Evolutionary conservation across 2,329 filamentous ascomycete species (phyloP), one percentile per base, ranked within the genome.

Genomic region (Aspergillus brasiliensis): DNA sequence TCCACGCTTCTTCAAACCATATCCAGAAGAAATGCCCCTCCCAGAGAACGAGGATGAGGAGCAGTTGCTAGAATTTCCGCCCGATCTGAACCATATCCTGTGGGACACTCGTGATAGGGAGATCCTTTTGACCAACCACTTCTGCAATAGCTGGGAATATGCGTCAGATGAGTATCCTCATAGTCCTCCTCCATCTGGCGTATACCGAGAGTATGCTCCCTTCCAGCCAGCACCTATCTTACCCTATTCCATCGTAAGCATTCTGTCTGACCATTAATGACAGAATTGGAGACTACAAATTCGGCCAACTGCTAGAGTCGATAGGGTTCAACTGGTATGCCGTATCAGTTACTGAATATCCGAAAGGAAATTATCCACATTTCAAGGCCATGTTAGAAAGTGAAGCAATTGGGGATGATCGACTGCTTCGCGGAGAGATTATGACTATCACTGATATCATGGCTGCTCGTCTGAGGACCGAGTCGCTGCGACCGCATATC

Each of bases 361-460:
- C 6, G 13, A 17, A 17, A 19, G 37, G 34, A 11, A 46, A 56
- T 13, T n/a, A 31, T 10, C 48, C 52, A 37, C 48, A 60, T 31
- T 34, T 60, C n/a, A 60, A 57, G 25, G 53, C 25, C 3, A 57
- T 60, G 38, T 2, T 62, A 8, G 40, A 53, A 19, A 59, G 57
- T 17, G 57, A 62, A 5, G 56, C 31, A 0, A 21, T 51, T 8
- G 53, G 52, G 3, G 52, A 57, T 15, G 48, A 51, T 19, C 25
- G 56, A 25, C 15, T 62, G 21, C 51, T 62, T 21, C 60, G 57
- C 6, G 52, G 57, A 8, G 57, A 59, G 23, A 52, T 62, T 5
- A 51, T 62, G 15, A 53, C 57, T 11, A 51, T 62, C n/a, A 56
- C 49, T 8, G 31, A 62, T 10, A 51, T 57, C 28, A 62, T 62